These are phyloP conservation scores for Hura crepitans DNA, from an alignment of 441 rosid species.

Conservation along the genomic window DNA sequence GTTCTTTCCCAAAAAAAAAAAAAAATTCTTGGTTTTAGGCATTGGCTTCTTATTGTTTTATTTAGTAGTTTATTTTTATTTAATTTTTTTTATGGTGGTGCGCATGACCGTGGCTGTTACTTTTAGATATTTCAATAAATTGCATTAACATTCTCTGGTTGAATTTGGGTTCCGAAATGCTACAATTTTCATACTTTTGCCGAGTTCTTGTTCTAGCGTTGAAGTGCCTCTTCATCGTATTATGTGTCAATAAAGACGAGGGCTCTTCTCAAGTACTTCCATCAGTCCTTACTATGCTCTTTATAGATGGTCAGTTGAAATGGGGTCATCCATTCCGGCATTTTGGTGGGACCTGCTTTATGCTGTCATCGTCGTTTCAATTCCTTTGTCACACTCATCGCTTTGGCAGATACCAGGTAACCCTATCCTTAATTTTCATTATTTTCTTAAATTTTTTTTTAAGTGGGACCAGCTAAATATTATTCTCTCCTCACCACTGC, in stretches of 20 bases:
- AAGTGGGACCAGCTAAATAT: constrained; percentile 28
- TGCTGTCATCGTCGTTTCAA: constrained; percentile 46
- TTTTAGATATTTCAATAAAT: not conserved
- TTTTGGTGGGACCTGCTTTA: constrained; percentile 32
- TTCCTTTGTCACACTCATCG: too few relatives aligned
- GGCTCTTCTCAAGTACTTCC: constrained; percentile 31
- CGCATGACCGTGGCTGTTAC: not conserved
- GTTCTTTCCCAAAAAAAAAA: too few relatives aligned
- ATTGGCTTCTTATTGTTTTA: not conserved
- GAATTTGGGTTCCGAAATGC: constrained; percentile 17
- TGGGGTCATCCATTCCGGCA: constrained; percentile 40
- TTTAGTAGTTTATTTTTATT: not conserved
- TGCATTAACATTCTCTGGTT: not conserved
- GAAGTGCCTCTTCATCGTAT: too few relatives aligned
- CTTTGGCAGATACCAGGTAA: constrained; percentile 32
- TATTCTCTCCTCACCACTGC: constrained; percentile 14
- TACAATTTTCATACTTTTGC: constrained; percentile 15
- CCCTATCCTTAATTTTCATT: constrained; percentile 26
- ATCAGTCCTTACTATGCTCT: constrained; percentile 28
- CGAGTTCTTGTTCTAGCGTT: constrained; percentile 12
- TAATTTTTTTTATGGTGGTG: too few relatives aligned
- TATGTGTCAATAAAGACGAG: constrained; percentile 21
- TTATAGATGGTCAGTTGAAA: constrained; percentile 17
- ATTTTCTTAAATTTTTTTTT: constrained; percentile 19
- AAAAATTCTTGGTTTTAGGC: not conserved